These are phyloP conservation scores for Hypomontagnella monticulosa DNA, from an alignment of 495 filamentous ascomycete species.

Conservation along the genomic window DNA sequence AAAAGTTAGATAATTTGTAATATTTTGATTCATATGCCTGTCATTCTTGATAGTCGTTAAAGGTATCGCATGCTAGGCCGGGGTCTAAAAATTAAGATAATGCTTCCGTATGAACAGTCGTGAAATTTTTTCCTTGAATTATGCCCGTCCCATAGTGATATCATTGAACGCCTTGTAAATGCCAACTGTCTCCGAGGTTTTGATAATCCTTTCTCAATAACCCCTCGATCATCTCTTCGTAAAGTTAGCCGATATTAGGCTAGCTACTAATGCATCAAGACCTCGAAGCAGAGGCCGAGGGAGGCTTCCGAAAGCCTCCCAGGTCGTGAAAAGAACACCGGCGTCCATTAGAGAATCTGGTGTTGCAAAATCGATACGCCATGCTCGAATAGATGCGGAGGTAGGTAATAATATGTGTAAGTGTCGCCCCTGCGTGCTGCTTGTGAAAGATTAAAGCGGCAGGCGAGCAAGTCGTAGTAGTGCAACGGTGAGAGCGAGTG, in stretches of 20 bases:
- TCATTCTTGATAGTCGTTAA: conserved; percentile 28
- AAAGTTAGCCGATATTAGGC: conserved; percentile 37
- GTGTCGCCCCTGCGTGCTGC: conserved; percentile 3
- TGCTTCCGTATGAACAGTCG: conserved; percentile 25
- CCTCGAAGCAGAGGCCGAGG: conserved; percentile 38
- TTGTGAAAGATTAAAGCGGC: conserved; percentile 1
- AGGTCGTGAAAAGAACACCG: neutral
- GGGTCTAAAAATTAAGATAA: conserved; percentile 24
- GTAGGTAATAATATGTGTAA: conserved; percentile 4
- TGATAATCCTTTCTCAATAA: conserved; percentile 34
- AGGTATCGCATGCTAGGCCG: conserved; percentile 33
- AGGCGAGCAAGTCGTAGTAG: conserved; percentile 15
- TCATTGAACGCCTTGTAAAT: conserved; percentile 43
- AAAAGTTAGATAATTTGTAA: conserved; percentile 10
- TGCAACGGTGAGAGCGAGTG: conserved; percentile 23
- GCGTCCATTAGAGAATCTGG: conserved; percentile 15
- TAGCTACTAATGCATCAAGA: conserved; percentile 34
- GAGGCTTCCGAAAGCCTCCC: neutral
- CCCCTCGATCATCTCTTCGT: conserved; percentile 43
- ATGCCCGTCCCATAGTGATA: conserved; percentile 39
- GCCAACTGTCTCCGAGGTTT: conserved; percentile 39
- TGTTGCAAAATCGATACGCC: conserved; percentile 23
- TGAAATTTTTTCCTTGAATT: conserved; percentile 29
- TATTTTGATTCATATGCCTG: conserved; percentile 25
- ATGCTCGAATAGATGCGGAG: conserved; percentile 12